Evolutionary conservation across 78 protist genomes (phyloP).

Genomic region (Chrysochromulina tobinii): DNA sequence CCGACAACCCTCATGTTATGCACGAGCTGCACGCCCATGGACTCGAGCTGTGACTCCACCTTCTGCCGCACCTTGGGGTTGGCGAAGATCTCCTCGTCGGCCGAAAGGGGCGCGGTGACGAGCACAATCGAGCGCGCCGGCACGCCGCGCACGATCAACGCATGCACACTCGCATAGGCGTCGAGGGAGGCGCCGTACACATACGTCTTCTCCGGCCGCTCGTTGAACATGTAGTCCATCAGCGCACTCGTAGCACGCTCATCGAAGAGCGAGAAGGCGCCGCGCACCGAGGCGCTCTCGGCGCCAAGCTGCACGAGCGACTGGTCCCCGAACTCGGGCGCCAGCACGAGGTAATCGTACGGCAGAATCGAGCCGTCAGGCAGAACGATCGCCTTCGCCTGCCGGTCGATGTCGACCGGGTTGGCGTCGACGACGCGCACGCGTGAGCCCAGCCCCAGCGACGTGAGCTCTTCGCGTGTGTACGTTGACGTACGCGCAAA

Average conservation of each 20-base stretch:
- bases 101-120: background rate
- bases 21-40: background rate
- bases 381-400: background rate
- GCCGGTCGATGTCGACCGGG: slow-evolving; percentile 34
- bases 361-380: background rate
- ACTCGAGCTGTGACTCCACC: background rate
- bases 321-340: slow-evolving; percentile 52
- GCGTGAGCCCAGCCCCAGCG: slow-evolving; percentile 18
- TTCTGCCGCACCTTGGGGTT: background rate
- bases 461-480: background rate
- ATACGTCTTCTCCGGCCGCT: background rate
- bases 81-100: background rate
- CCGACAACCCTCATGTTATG: background rate
- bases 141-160: background rate
- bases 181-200: slow-evolving; percentile 41
- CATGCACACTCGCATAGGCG: slow-evolving; percentile 6
- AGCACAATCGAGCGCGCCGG: background rate
- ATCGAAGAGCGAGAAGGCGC: slow-evolving; percentile 10
- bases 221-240: background rate
- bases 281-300: background rate
- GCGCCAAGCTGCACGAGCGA: background rate
- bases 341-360: slow-evolving; percentile 47
- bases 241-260: background rate
- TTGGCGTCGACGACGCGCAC: background rate
- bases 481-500: background rate